Evolutionary conservation across 1,284 basidiomycete species (phyloP), one percentile per base, ranked within the genome.

Genomic region (Leccinum subrobustum): DNA sequence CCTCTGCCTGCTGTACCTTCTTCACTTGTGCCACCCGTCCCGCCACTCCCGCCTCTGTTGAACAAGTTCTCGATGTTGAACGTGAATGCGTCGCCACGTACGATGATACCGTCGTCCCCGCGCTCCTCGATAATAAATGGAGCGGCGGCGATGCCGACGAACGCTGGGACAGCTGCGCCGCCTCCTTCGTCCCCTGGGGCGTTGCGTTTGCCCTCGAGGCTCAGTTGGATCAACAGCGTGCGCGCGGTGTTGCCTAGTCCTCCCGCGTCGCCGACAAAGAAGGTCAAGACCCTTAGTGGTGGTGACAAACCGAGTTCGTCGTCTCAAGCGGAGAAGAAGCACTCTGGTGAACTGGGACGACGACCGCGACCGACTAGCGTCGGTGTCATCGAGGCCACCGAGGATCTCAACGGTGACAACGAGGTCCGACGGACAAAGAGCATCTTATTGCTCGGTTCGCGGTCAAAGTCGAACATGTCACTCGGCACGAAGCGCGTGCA

Each of bases 351-450:
- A 31, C 61, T 68, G 3, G 67, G 63, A 55, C 65, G 72, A 20
- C 42, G 39, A 42, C 39, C n/a, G n/a, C 39, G 42, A 27, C 72
- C 71, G 0, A 64, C 59, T 7, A 75, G 73, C 53, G 63, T 75
- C 37, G 63, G 71, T 2, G 64, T 73, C 18, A 66, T 75, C 9
- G 73, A 74, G 48, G 73, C 71, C 52, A 69, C 71, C 23, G 70
- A 71, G 29, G 62, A 65, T 9, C 44, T 50, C 0, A 44, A 44
- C 42, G 2, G 18, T n/a, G 42, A 18, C 18, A 44, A 44, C 42
- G 66, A 68, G 9, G 68, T 70, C 18, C 68, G 69, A 29, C 65
- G 70, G 9, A 74, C 73, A 27, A 75, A 73, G 35, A 75, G 71
- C 42, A 75, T 75, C 1, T 16, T 75, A 0, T 25, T 75, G 18